phyloP scores from a whole-genome alignment of 2,329 filamentous ascomycete species.

The Calonectria leucothoes region DNA sequence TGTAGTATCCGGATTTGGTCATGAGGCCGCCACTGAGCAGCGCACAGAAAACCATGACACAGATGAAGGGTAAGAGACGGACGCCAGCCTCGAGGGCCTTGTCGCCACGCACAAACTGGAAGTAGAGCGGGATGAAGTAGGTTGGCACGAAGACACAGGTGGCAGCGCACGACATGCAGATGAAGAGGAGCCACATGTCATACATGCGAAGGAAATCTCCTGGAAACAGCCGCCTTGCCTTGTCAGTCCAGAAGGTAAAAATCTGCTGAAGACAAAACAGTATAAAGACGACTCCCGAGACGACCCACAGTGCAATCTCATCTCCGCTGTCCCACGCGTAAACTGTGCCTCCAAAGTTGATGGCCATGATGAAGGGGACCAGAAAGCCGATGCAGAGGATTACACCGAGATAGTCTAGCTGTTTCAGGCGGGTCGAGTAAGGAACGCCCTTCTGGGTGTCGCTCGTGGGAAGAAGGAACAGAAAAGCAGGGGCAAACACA shows the following conservation, averaged over 20 bases:
- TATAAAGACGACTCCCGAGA: slow-evolving; percentile 56
- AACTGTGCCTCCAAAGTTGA: slow-evolving; percentile 61
- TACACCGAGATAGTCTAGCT: slow-evolving; percentile 47
- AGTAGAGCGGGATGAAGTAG: neutral
- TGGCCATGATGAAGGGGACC: slow-evolving; percentile 56
- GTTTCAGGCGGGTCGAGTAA: slow-evolving; percentile 28
- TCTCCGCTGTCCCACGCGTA: slow-evolving; percentile 60
- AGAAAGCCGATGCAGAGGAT: slow-evolving; percentile 45
- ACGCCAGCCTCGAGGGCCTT: neutral
- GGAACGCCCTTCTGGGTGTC: slow-evolving; percentile 29
- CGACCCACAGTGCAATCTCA: slow-evolving; percentile 61
- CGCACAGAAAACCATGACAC: slow-evolving; percentile 49
- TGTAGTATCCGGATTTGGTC: slow-evolving; percentile 51
- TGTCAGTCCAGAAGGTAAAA: neutral
- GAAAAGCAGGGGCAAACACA: slow-evolving; percentile 53
- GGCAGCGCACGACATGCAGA: neutral
- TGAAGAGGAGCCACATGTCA: neutral
- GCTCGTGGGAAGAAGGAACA: slow-evolving; percentile 55
- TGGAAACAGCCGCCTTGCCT: neutral
- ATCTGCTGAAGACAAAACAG: slow-evolving; percentile 58
- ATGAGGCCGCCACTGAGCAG: slow-evolving; percentile 53
- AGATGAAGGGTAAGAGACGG: slow-evolving; percentile 11
- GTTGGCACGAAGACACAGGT: neutral
- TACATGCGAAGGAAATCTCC: neutral
- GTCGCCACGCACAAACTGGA: neutral